Conservation (phyloP, 257 asterid species). For the Handroanthus guayacan region DNA sequence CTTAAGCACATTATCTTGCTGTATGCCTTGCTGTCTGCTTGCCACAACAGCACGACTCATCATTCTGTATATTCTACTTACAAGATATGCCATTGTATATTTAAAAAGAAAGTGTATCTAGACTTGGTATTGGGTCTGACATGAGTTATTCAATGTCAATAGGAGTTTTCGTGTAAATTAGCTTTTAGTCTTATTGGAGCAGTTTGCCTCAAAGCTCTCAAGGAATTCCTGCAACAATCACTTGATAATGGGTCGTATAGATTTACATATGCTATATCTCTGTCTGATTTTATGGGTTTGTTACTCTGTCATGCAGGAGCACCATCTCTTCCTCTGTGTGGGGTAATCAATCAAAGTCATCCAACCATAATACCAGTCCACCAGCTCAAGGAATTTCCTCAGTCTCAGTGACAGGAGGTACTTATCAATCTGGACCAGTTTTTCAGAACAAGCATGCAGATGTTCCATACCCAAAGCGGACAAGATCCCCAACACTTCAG, state of each 20-base stretch:
- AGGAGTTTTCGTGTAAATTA: constrained; percentile 25
- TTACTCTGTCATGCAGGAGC: constrained; percentile 54
- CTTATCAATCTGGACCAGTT: constrained; percentile 51
- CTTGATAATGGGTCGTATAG: constrained; percentile 15
- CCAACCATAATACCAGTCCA: constrained; percentile 44
- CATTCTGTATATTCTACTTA: constrained; percentile 14
- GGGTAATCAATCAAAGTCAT: constrained; percentile 49
- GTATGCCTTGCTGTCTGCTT: constrained; percentile 11
- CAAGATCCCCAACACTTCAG: constrained; percentile 66
- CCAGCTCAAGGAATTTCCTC: constrained; percentile 48
- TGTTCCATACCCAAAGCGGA: constrained; percentile 57
- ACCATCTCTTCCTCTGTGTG: constrained; percentile 46
- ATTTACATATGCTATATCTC: not conserved
- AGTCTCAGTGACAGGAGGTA: constrained; percentile 36
- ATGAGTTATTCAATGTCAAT: constrained; percentile 18
- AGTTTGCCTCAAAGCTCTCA: constrained; percentile 25
- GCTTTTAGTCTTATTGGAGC: constrained; percentile 18
- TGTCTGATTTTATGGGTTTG: constrained; percentile 33
- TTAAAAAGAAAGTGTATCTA: constrained; percentile 5
- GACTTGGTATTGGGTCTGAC: constrained; percentile 20
- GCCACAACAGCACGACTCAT: constrained; percentile 9
- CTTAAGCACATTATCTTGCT: constrained; percentile 18
- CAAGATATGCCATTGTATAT: not conserved
- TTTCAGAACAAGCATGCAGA: constrained; percentile 55
- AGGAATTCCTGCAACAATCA: not conserved